These are phyloP conservation scores for Acmispon strigosus DNA, from an alignment of 306 rosid genomes.

Conservation along the genomic window DNA sequence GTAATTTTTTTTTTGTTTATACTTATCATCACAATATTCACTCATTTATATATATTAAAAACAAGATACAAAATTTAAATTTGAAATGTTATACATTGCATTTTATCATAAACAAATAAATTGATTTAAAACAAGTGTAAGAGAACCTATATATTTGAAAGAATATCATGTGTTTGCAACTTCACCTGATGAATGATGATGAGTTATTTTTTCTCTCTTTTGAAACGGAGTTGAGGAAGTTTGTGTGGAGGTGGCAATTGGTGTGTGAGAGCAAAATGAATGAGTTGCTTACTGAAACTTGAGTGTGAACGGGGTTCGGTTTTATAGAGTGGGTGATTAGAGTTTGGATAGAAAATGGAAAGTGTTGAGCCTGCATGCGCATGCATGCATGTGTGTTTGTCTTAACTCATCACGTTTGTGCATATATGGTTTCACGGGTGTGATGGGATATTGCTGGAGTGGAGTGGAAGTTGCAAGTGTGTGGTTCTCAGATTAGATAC, in stretches of 20 bases:
- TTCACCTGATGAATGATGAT: slow-evolving; percentile 32
- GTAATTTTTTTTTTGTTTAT: no score
- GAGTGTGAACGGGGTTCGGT: not conserved
- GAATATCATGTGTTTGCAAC: not conserved
- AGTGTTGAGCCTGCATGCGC: not conserved
- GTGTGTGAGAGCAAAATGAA: not conserved
- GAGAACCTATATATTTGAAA: no score
- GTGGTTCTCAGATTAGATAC: slow-evolving; percentile 28
- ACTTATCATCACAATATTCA: no score
- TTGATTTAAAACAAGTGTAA: no score
- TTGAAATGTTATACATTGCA: no score
- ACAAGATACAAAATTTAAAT: no score
- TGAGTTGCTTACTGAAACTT: slow-evolving; percentile 8
- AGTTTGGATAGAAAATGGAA: not conserved
- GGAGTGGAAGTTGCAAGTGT: no score
- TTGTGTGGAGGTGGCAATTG: not conserved
- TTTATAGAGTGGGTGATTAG: slow-evolving; percentile 11
- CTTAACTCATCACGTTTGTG: slow-evolving; percentile 43
- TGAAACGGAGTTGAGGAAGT: not conserved
- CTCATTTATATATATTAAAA: no score
- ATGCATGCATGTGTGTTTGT: slow-evolving; percentile 21
- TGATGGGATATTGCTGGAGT: no score
- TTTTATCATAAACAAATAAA: no score
- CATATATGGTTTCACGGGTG: slow-evolving; percentile 37
- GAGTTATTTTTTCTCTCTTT: not conserved